These are phyloP conservation scores for Ophiosphaerella herpotricha DNA, from an alignment of 2,329 filamentous ascomycete genomes.

Conservation along the genomic window DNA sequence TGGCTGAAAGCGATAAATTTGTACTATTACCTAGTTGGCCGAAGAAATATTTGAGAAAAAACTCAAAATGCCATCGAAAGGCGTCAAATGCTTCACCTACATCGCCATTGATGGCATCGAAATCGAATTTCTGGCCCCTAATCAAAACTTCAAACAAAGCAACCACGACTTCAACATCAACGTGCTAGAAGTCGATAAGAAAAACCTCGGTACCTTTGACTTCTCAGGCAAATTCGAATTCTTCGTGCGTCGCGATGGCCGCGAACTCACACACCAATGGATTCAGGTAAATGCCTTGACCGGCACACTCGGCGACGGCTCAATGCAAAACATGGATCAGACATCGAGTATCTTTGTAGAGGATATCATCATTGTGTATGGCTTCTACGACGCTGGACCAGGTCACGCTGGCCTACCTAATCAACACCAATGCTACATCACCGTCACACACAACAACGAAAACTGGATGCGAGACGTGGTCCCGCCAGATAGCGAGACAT, in stretches of 20 bases:
- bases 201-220: slow-evolving; percentile 50
- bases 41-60: neutral
- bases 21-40: too few species aligned
- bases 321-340: slow-evolving; percentile 38
- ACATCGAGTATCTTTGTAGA: slow-evolving; percentile 36
- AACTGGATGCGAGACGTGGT: slow-evolving; percentile 53
- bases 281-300: slow-evolving; percentile 54
- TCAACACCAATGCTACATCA: slow-evolving; percentile 52
- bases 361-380: slow-evolving; percentile 51
- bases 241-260: slow-evolving; percentile 45
- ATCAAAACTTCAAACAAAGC: slow-evolving; percentile 33
- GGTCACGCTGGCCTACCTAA: slow-evolving; percentile 50
- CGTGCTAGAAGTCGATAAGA: slow-evolving; percentile 54
- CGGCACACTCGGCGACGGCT: slow-evolving; percentile 50
- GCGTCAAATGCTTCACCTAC: slow-evolving; percentile 40
- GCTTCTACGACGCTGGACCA: slow-evolving; percentile 56
- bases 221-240: slow-evolving; percentile 53
- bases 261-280: slow-evolving; percentile 51
- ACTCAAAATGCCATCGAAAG: slow-evolving; percentile 40
- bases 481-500: slow-evolving; percentile 46
- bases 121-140: slow-evolving; percentile 54
- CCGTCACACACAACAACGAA: slow-evolving; percentile 50
- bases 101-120: slow-evolving; percentile 45
- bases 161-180: slow-evolving; percentile 46
- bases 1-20: too few species aligned